phyloP scores from a whole-genome alignment of 2,329 filamentous ascomycete genomes.

The Cladosporium sp. region DNA sequence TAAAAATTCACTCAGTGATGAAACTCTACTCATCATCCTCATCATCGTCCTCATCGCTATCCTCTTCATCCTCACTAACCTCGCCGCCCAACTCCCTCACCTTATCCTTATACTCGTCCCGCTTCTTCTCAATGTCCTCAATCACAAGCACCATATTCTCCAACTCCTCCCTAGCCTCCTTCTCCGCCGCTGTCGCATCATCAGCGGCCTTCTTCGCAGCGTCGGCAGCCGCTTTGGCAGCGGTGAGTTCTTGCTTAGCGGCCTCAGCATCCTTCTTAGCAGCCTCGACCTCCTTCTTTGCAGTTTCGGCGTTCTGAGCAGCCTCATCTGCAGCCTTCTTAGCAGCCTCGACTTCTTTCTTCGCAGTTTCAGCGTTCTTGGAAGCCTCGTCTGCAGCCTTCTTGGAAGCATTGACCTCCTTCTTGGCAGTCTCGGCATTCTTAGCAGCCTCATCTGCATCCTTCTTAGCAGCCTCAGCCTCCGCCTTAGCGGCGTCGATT shows the following conservation, averaged over 20 bases:
- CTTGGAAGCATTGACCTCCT: not conserved
- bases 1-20: too few relatives aligned
- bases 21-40: conserved; percentile 17
- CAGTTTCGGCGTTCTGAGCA: conserved; percentile 18
- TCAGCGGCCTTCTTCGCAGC: conserved; percentile 12
- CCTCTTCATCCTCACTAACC: conserved; percentile 30
- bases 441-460: conserved; percentile 4
- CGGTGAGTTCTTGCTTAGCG: conserved; percentile 11
- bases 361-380: not conserved
- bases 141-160: conserved; percentile 47
- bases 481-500: conserved; percentile 14
- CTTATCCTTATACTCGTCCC: conserved; percentile 24
- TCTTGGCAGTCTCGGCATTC: not conserved
- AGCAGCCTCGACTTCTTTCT: not conserved
- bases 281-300: conserved; percentile 20
- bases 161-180: conserved; percentile 43
- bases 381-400: conserved; percentile 3
- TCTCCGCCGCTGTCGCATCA: conserved; percentile 28
- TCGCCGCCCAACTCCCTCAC: conserved; percentile 27
- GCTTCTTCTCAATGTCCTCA: conserved; percentile 45
- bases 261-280: conserved; percentile 14
- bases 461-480: conserved; percentile 14
- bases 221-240: not conserved
- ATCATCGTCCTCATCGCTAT: conserved; percentile 27
- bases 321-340: conserved; percentile 5